Conservation (phyloP, 495 filamentous ascomycete species). For the Hypoxylon lenormandii region DNA sequence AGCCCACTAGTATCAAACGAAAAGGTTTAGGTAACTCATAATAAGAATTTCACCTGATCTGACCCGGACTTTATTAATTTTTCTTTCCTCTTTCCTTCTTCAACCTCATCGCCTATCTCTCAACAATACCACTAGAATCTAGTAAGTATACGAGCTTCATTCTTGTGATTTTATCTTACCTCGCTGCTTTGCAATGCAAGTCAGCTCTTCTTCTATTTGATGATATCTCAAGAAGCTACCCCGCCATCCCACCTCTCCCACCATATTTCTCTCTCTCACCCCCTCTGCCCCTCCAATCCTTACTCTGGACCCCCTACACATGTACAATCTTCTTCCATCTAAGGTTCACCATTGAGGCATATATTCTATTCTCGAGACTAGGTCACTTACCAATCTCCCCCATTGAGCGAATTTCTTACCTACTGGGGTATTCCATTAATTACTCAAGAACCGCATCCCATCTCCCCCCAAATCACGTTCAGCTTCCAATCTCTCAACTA, state of each 20-base stretch:
- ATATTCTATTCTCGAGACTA: conserved; percentile 34
- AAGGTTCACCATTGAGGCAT: conserved; percentile 45
- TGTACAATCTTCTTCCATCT: conserved; percentile 23
- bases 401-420: conserved; percentile 42
- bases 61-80: conserved; percentile 20
- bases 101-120: conserved; percentile 20
- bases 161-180: neutral
- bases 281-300: conserved; percentile 23
- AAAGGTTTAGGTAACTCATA: conserved; percentile 13
- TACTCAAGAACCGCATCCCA: conserved; percentile 1
- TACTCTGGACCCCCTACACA: conserved; percentile 30
- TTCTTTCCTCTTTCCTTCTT: conserved; percentile 11
- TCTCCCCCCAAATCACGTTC: conserved; percentile 6
- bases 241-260: conserved; percentile 47
- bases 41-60: conserved; percentile 27
- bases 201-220: conserved; percentile 25
- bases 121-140: conserved; percentile 14
- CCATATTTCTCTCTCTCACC: too few relatives aligned
- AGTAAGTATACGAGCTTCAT: conserved; percentile 40
- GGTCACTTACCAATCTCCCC: conserved; percentile 24
- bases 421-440: conserved; percentile 16
- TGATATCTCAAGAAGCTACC: conserved; percentile 46
- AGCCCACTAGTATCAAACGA: conserved; percentile 32
- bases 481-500: conserved; percentile 20
- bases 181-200: too few relatives aligned